These are phyloP conservation scores for Cladosporium cucumerinum DNA, from an alignment of 2,329 filamentous ascomycete genomes.

Conservation along the genomic window DNA sequence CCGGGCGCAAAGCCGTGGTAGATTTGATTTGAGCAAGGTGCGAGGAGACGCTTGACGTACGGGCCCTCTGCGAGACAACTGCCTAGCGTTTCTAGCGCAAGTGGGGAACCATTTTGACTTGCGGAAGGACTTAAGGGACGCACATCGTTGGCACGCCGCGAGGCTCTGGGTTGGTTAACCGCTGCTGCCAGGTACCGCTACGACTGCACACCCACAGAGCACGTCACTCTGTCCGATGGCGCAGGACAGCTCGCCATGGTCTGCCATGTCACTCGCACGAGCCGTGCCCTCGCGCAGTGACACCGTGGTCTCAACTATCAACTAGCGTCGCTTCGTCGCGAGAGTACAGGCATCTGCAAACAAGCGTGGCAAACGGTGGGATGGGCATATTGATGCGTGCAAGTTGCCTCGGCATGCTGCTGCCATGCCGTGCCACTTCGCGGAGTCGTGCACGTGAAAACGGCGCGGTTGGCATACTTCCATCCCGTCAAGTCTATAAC, in stretches of 20 bases:
- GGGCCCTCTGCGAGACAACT: conserved; percentile 5
- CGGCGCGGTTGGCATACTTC: conserved; percentile 6
- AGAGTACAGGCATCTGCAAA: background rate
- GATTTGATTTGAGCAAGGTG: conserved; percentile 13
- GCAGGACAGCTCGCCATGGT: background rate
- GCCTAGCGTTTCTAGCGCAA: conserved; percentile 14
- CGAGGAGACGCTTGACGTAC: conserved; percentile 3
- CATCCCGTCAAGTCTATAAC: background rate
- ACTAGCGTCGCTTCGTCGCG: background rate
- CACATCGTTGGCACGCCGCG: background rate
- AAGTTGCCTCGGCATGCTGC: background rate
- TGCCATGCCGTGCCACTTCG: background rate
- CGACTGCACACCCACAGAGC: background rate
- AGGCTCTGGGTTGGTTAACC: background rate
- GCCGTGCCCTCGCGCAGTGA: background rate
- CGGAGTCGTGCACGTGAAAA: conserved; percentile 5
- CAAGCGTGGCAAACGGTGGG: background rate
- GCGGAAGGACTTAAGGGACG: conserved; percentile 12
- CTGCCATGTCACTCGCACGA: background rate
- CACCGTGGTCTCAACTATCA: conserved; percentile 1
- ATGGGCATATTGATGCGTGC: background rate
- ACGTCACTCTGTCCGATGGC: conserved; percentile 1
- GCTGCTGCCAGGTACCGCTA: conserved; percentile 2
- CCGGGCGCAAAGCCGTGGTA: conserved; percentile 5
- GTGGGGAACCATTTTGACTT: conserved; percentile 1